These are phyloP conservation scores for Pichia sp. DNA, from an alignment of 1,139 yeast genomes.

Conservation along the genomic window DNA sequence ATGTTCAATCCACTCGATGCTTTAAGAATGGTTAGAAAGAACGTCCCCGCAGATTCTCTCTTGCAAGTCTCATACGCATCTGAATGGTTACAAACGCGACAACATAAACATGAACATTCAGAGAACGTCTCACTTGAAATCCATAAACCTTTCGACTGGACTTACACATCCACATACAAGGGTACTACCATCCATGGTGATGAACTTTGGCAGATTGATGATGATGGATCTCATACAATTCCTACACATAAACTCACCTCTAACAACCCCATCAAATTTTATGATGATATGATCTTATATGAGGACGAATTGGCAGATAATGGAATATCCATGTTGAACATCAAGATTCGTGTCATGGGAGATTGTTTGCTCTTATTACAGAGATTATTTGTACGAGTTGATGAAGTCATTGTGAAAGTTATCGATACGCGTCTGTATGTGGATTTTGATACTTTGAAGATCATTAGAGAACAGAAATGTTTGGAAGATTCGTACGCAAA, in stretches of 20 bases:
- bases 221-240: slow-evolving; percentile 31
- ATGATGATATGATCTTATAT: slow-evolving; percentile 78
- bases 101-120: slow-evolving; percentile 27
- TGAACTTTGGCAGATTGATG: slow-evolving; percentile 14
- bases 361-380: slow-evolving; percentile 65
- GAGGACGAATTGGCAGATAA: slow-evolving; percentile 97
- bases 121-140: slow-evolving; percentile 39
- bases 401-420: slow-evolving; percentile 76
- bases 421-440: slow-evolving; percentile 79
- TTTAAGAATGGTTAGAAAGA: slow-evolving; percentile 50
- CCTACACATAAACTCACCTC: slow-evolving; percentile 69
- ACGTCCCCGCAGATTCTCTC: slow-evolving; percentile 38
- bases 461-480: slow-evolving; percentile 71
- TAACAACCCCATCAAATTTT: slow-evolving; percentile 75
- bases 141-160: slow-evolving; percentile 92
- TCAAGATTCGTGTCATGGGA: slow-evolving; percentile 86
- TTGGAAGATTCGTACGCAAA: slow-evolving; percentile 63
- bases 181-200: slow-evolving; percentile 40
- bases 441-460: slow-evolving; percentile 59
- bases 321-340: slow-evolving; percentile 73
- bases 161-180: slow-evolving; percentile 73
- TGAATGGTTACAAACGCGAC: slow-evolving; percentile 73
- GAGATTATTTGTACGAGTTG: slow-evolving; percentile 81
- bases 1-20: slow-evolving; percentile 79
- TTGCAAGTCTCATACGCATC: slow-evolving; percentile 79